Evolutionary conservation across 2,329 filamentous ascomycete species (phyloP).

Genomic region (Parastagonospora avenae): DNA sequence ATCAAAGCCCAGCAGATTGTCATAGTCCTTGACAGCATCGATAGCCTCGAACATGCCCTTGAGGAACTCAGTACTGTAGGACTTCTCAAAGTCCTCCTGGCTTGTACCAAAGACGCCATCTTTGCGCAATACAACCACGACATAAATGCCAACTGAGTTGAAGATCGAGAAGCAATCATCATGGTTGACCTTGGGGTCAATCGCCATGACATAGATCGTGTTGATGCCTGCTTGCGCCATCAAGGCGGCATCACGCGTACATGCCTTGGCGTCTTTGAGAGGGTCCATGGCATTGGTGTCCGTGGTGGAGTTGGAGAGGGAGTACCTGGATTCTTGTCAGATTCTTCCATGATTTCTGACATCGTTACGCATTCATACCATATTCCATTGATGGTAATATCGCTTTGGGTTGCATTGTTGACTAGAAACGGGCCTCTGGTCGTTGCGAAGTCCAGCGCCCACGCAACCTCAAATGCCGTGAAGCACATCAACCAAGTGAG

Average conservation of each 20-base stretch:
- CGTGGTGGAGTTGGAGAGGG: constrained; percentile 12
- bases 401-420: constrained; percentile 9
- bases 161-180: constrained; percentile 21
- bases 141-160: constrained; percentile 16
- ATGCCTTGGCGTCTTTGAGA: constrained; percentile 10
- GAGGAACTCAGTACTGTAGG: constrained; percentile 8
- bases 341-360: neutral
- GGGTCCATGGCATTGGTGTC: constrained; percentile 11
- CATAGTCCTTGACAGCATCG: constrained; percentile 19
- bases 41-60: constrained; percentile 10
- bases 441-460: constrained; percentile 5
- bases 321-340: constrained; percentile 11
- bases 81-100: neutral
- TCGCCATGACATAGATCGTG: constrained; percentile 8
- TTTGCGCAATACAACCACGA: constrained; percentile 8
- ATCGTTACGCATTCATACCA: neutral
- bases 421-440: constrained; percentile 7
- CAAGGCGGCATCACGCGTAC: constrained; percentile 19
- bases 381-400: constrained; percentile 15
- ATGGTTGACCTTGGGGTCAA: constrained; percentile 12
- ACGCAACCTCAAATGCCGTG: neutral
- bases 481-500: neutral
- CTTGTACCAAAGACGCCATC: constrained; percentile 3
- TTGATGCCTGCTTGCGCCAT: constrained; percentile 17
- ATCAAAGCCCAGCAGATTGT: constrained; percentile 14